A percentile compares a stretch with the other conserved stretches of the same genome.
Evolutionary conservation across 352 stramenopile genomes (phyloP).

Genomic region (Globisporangium irregulare): DNA sequence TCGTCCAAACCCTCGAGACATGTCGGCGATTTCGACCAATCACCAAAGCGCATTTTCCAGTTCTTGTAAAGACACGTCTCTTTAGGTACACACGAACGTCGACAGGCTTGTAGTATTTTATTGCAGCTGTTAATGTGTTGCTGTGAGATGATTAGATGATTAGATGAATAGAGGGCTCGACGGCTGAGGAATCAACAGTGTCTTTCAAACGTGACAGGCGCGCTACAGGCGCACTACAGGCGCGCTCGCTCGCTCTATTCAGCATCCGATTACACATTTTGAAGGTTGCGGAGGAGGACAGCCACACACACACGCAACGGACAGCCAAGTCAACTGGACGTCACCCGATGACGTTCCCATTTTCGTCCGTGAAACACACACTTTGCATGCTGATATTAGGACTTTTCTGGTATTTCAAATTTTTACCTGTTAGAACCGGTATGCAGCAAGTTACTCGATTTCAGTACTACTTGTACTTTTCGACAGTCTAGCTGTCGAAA

Average conservation of each 20-base stretch:
- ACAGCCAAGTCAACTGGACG: not conserved
- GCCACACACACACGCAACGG: not conserved
- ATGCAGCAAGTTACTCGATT: no score
- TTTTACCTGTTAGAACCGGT: no score
- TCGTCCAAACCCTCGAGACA: not conserved
- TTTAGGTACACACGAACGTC: not conserved
- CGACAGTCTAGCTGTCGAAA: no score
- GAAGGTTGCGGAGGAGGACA: not conserved
- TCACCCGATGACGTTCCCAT: not conserved
- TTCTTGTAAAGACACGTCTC: not conserved
- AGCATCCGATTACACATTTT: not conserved
- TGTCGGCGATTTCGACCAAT: not conserved
- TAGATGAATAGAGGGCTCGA: not conserved
- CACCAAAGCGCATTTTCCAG: no score
- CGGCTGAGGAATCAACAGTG: not conserved
- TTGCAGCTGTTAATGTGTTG: no score
- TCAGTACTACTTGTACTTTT: no score
- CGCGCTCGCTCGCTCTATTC: not conserved
- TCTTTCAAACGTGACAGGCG: not conserved
- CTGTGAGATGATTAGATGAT: no score
- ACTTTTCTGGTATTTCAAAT: no score
- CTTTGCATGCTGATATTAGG: no score
- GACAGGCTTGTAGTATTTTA: no score
- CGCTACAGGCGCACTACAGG: not conserved
- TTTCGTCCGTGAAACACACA: no score